Base-by-base conservation (phyloP, 208 protist genomes). In the Baffinella frigidus region DNA sequence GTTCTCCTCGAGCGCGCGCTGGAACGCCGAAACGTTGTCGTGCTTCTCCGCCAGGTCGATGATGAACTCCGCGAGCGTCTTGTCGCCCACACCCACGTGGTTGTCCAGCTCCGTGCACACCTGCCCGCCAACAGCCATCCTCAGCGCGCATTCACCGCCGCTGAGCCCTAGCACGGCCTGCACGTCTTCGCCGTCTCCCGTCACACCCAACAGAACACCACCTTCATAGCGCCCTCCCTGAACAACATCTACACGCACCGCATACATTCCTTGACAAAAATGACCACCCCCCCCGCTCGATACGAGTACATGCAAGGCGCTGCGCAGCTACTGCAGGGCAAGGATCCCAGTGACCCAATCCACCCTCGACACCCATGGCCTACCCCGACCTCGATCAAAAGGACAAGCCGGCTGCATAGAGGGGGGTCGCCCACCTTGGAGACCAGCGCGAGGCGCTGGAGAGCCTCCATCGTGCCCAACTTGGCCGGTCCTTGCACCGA, bases 51-150 rank as follows among this genome's bases (percentile, higher is more conserved):
- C 96, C 9, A 97, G 81, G 51, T 94, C 81, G 56, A 97, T 96
- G 33, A 97, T 95, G 89, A 97, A 97, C 87, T 97, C 96, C 44
- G 96, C 96, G 50, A 95, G 93, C 0, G 92, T 93, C 89, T 97
- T 96, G 93, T 97, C 96, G 43, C 91, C 72, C 14, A 96, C 83
- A 3, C 96, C 96, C 0, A 97, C 41, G 83, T 97, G 96, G 90
- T 97, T 97, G 72, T 97, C 95, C 35, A 98, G 93, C 92, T 98
- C 97, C 30, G 80, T 94, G 93, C 89, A 92, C 24, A 92, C 83
- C 83, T 90, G 61, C 2, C 48, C 4, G 39, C 30, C n/a, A n/a
- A n/a, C n/a, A n/a, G n/a, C n/a, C n/a, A n/a, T n/a, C n/a, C n/a
- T n/a, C n/a, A 62, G 11, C 17, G 11, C 24, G 51, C 51, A 24